These are phyloP conservation scores for Spiraea crenata DNA, from an alignment of 331 rosid species.

Conservation along the genomic window DNA sequence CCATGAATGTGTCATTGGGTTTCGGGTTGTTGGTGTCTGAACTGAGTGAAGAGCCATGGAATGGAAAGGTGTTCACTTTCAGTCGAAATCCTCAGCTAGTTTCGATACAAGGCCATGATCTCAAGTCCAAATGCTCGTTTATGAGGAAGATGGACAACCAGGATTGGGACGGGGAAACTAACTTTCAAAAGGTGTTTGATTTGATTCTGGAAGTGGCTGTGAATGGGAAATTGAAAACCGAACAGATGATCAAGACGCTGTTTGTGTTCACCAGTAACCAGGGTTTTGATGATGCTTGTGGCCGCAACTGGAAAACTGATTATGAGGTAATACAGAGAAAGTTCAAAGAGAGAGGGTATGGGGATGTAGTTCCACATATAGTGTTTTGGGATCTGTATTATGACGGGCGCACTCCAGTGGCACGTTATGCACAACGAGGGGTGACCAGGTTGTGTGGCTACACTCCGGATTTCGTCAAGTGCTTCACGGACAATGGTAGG, in stretches of 20 bases:
- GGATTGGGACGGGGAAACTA: slow-evolving; percentile 32
- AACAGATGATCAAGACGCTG: slow-evolving; percentile 60
- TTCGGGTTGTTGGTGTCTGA: slow-evolving; percentile 65
- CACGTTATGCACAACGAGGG: slow-evolving; percentile 34
- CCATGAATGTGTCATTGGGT: slow-evolving; percentile 55
- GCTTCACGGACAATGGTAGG: slow-evolving; percentile 45
- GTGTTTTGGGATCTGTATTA: slow-evolving; percentile 52
- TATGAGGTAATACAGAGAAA: slow-evolving; percentile 51
- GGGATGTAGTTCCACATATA: slow-evolving; percentile 49
- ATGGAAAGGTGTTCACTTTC: slow-evolving; percentile 59
- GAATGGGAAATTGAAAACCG: slow-evolving; percentile 40
- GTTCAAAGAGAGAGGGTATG: slow-evolving; percentile 49
- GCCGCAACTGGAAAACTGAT: slow-evolving; percentile 50
- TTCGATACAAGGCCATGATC: slow-evolving; percentile 41
- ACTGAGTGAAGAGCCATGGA: slow-evolving; percentile 67
- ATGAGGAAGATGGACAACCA: slow-evolving; percentile 33
- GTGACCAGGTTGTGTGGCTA: slow-evolving; percentile 58
- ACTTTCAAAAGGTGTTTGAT: slow-evolving; percentile 64
- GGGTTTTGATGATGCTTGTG: slow-evolving; percentile 62
- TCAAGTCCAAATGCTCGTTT: slow-evolving; percentile 35
- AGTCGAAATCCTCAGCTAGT: slow-evolving; percentile 45
- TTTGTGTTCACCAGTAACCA: slow-evolving; percentile 61
- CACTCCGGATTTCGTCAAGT: slow-evolving; percentile 49
- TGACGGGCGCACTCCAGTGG: background rate
- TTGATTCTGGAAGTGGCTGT: slow-evolving; percentile 48